Conservation (phyloP, 1,284 basidiomycete species). For the Amylostereum chailletii region DNA sequence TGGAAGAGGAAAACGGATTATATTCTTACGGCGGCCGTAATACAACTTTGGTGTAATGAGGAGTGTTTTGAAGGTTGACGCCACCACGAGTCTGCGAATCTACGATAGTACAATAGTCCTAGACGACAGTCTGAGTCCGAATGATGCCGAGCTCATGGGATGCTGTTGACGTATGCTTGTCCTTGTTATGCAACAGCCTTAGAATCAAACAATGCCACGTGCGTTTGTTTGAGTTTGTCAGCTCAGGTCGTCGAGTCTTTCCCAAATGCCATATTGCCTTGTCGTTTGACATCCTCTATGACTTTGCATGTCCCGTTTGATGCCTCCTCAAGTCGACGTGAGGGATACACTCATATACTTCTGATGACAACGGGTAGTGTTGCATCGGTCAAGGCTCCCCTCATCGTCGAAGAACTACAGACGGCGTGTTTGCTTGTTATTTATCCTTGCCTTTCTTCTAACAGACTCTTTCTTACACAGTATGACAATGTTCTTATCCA, state of each 20-base stretch:
- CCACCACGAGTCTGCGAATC: no score
- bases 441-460: background rate
- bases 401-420: slow-evolving; percentile 76
- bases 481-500: slow-evolving; percentile 72
- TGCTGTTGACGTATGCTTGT: slow-evolving; percentile 9
- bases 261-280: background rate
- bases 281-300: no score
- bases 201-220: slow-evolving; percentile 16
- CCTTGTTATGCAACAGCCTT: slow-evolving; percentile 17
- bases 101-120: no score
- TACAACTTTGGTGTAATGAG: no score
- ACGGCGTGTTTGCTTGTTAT: slow-evolving; percentile 37
- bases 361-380: slow-evolving; percentile 90
- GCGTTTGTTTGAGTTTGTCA: no score
- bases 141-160: no score
- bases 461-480: slow-evolving; percentile 26
- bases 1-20: no score
- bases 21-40: no score
- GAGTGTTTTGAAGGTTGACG: no score
- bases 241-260: background rate
- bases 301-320: slow-evolving; percentile 23
- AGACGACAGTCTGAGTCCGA: no score
- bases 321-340: slow-evolving; percentile 25
- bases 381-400: slow-evolving; percentile 86
- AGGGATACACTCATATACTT: slow-evolving; percentile 59